Base-by-base conservation (phyloP, 352 stramenopile species). In the Pythium monospermum region DNA sequence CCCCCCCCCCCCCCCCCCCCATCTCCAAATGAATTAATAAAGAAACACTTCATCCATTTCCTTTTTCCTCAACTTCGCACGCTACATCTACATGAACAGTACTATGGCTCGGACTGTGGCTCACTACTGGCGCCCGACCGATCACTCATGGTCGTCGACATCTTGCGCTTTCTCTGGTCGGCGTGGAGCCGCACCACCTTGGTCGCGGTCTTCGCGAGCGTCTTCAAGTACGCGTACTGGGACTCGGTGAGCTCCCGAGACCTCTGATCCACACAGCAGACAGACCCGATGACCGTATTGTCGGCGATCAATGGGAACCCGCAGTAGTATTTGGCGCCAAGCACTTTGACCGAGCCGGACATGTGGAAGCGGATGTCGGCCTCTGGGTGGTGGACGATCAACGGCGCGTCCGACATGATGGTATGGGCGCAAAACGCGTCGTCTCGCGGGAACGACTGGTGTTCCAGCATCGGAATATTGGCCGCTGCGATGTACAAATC, bases 351-450 rank as follows among this genome's bases (percentile, higher is more conserved):
- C 1, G 65, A 59, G 4, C 43, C 18, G 12, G 49, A 53, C 31
- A 76, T 59, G 46, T 73, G 64, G 25, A 91, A 91, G n/a, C 79
- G 79, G 48, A 87, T 71, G 59, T 91, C 79, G 0, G 76, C 63
- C 28, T 83, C 69, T 0, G 69, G 61, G 40, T 86, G 71, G 6
- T 64, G 70, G 60, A 82, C 71, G 30, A 90, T 65, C 4, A 91
- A 61, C 4, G 79, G 76, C 55, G 84, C 71, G 23, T 59, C 22
- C 38, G 69, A 67, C 53, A 91, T 62, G 42, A 91, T 78, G 25
- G 61, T 73, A 36, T 88, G 80, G 18, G 73, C 56, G 40, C 80
- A 91, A 47, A 91, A 85, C 10, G 69, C 64, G 23, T 87, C 61
- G 31, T 73, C 60, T 61, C 76, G 79, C 27, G 73, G 64, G 53